These are phyloP conservation scores for Camillea tinctor DNA, from an alignment of 2,329 filamentous ascomycete species.

Conservation along the genomic window DNA sequence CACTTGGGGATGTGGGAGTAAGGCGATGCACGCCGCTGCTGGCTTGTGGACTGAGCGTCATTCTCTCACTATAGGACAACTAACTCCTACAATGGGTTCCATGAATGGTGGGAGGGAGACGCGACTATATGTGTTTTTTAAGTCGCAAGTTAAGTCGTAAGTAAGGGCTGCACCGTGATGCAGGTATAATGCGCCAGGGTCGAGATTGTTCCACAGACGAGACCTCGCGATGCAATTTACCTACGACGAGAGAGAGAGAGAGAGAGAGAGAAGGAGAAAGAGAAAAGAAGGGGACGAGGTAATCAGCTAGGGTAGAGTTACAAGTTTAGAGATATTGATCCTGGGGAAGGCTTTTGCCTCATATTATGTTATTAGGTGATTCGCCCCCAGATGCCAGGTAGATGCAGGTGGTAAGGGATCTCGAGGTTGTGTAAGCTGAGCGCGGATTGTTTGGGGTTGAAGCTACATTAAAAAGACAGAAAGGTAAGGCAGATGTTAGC, in stretches of 20 bases:
- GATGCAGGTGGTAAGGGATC: too few relatives aligned
- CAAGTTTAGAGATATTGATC: neutral
- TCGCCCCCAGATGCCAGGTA: neutral
- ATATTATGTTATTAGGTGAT: neutral
- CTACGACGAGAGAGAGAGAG: too few relatives aligned
- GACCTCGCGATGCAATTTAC: too few relatives aligned
- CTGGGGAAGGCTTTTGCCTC: neutral
- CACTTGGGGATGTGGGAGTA: conserved; percentile 27
- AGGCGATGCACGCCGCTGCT: conserved; percentile 28
- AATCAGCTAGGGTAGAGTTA: neutral
- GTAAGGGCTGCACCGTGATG: too few relatives aligned
- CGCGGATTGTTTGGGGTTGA: neutral
- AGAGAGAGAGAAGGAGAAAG: too few relatives aligned
- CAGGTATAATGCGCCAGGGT: neutral
- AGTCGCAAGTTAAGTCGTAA: neutral
- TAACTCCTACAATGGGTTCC: neutral
- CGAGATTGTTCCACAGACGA: neutral
- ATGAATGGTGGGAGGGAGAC: neutral
- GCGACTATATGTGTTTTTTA: conserved; percentile 13
- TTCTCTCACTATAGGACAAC: conserved; percentile 18
- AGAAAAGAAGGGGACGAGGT: neutral
- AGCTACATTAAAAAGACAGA: neutral
- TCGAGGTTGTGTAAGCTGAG: neutral
- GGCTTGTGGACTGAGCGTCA: conserved; percentile 29
- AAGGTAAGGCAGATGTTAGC: too few relatives aligned